These are phyloP conservation scores for Oryza glumipatula DNA, from an alignment of 176 grass and related monocot species.

Conservation along the genomic window DNA sequence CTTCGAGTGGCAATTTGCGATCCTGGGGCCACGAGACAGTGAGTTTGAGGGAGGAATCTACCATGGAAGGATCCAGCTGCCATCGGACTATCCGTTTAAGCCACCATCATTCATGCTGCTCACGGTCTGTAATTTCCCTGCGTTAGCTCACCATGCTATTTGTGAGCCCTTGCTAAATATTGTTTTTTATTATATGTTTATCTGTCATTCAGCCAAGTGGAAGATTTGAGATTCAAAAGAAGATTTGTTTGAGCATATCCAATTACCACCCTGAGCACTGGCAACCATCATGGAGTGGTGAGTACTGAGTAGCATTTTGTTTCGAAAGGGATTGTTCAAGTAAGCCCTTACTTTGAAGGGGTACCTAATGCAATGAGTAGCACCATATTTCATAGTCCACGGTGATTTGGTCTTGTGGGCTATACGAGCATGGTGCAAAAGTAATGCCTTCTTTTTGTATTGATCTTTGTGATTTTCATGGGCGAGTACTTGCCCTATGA, in stretches of 20 bases:
- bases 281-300: conserved; percentile 99
- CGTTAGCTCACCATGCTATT: background rate
- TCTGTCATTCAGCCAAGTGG: conserved; percentile 83
- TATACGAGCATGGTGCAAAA: conserved; percentile 37
- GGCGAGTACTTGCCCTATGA: background rate
- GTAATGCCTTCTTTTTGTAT: background rate
- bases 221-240: conserved; percentile 95
- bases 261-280: conserved; percentile 99
- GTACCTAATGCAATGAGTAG: background rate
- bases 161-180: conserved; percentile 19
- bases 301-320: conserved; percentile 43
- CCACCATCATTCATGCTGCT: conserved; percentile 96
- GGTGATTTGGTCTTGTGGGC: conserved; percentile 34
- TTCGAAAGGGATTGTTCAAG: background rate
- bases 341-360: background rate
- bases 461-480: conserved; percentile 19
- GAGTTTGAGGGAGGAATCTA: conserved; percentile 99
- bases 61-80: conserved; percentile 92
- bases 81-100: conserved; percentile 94
- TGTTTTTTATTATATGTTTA: background rate
- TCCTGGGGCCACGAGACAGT: conserved; percentile 77
- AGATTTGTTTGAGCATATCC: conserved; percentile 99
- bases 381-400: conserved; percentile 48
- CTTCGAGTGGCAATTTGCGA: conserved; percentile 99
- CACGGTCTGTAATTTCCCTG: conserved; percentile 52